Conservation (phyloP, 495 filamentous ascomycete genomes). For the Trichoderma parareesei region DNA sequence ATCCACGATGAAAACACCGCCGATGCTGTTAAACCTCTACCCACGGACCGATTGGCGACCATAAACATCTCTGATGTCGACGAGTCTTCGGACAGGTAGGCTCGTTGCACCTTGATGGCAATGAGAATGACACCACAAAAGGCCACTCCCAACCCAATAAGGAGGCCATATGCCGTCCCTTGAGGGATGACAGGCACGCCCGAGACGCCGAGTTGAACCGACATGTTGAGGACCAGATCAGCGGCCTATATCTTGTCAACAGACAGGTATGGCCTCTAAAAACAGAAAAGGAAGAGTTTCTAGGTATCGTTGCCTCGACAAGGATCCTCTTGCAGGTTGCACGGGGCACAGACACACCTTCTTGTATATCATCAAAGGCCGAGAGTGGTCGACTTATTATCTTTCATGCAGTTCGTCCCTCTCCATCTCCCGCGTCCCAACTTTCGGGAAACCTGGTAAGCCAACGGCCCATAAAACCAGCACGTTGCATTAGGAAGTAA, state of each 20-base stretch:
- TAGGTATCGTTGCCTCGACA: not conserved
- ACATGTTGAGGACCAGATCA: not conserved
- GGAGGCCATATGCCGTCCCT: constrained; percentile 34
- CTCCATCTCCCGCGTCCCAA: constrained; percentile 45
- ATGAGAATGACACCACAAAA: constrained; percentile 1
- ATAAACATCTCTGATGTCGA: constrained; percentile 4
- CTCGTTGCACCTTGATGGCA: not conserved
- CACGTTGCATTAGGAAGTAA: constrained; percentile 2
- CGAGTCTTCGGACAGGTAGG: constrained; percentile 1
- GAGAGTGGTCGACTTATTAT: not conserved
- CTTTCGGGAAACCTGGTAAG: not conserved
- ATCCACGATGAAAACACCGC: constrained; percentile 6
- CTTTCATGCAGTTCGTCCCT: not conserved
- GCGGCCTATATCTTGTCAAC: too few species aligned
- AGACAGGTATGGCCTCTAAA: too few species aligned
- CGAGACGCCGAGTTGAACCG: not conserved
- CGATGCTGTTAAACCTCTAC: not conserved
- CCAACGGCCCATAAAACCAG: not conserved
- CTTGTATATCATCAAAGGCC: not conserved
- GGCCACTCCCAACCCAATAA: not conserved
- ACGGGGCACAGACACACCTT: not conserved
- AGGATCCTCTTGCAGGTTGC: not conserved
- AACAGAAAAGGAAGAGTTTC: not conserved
- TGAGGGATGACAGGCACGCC: not conserved
- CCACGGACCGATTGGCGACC: constrained; percentile 2